phyloP scores from a whole-genome alignment of 352 stramenopile genomes.

The Pythium brassicae region DNA sequence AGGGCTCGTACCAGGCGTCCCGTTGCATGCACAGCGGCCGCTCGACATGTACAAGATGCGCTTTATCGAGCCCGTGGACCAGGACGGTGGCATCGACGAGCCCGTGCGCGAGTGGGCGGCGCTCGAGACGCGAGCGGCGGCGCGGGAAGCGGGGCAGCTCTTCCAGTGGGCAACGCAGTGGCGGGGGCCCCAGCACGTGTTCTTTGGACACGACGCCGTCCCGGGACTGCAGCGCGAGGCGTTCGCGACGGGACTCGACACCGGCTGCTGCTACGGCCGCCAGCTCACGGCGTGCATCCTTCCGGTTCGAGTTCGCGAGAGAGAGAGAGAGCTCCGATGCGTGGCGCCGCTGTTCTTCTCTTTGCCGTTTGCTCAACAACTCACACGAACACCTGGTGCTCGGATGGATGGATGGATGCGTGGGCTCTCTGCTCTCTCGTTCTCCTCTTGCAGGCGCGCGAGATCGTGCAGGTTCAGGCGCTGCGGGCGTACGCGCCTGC shows the following conservation, averaged over 20 bases:
- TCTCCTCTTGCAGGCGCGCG: background rate
- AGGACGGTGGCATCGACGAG: slow-evolving; percentile 13
- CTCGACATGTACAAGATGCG: slow-evolving; percentile 93
- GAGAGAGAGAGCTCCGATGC: no score
- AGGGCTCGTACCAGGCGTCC: slow-evolving; percentile 51
- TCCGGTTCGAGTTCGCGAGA: slow-evolving; percentile 36
- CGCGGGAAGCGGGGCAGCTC: slow-evolving; percentile 11
- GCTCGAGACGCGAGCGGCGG: slow-evolving; percentile 27
- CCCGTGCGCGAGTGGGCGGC: slow-evolving; percentile 15
- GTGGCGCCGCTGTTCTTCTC: no score
- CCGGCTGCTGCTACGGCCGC: slow-evolving; percentile 88
- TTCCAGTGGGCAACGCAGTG: slow-evolving; percentile 77
- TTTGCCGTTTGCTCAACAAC: background rate
- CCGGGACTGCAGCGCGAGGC: slow-evolving; percentile 82
- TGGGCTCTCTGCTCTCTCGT: no score
- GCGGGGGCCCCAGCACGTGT: slow-evolving; percentile 71
- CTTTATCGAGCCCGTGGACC: slow-evolving; percentile 37
- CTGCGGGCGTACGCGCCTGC: slow-evolving; percentile 6
- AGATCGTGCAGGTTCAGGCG: slow-evolving; percentile 15
- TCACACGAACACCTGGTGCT: background rate
- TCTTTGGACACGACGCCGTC: slow-evolving; percentile 91
- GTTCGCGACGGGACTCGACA: slow-evolving; percentile 90
- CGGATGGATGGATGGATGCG: no score
- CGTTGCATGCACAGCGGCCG: slow-evolving; percentile 80
- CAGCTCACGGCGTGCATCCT: slow-evolving; percentile 86